Base-by-base conservation (phyloP, 495 filamentous ascomycete species). In the Penicillium riverlandense region DNA sequence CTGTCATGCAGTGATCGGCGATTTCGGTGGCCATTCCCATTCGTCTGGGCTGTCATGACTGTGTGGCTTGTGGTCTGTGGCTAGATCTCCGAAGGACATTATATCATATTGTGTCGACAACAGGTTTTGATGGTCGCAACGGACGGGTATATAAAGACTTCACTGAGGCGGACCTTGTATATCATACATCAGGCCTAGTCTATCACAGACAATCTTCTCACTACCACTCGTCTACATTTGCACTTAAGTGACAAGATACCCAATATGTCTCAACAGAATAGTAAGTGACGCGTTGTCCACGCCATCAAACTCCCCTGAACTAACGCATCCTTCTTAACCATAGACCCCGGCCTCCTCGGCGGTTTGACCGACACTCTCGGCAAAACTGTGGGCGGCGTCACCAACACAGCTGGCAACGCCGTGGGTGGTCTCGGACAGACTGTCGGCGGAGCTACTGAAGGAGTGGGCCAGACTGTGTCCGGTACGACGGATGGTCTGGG, bases 371-470 rank as follows among this genome's bases (percentile, higher is more conserved):
- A 69, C 42, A 65, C 63, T 31, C 22, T 65, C 30, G 65, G 63
- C 37, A 60, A 63, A 35, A 69, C 65, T 16, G 59, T 69, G 29
- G 54, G 54, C 44, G 62, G 64, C 46, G 49, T 64, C 27, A 64
- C 62, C 32, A 56, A 62, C 48, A 66, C 62, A 7, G 32, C 58
- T 8, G 66, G 66, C 49, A 40, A 37, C 22, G 45, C 57, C 6
- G 58, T 69, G 27, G 49, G 60, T 15, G 65, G 63, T 27, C 45
- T 67, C 8, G 63, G 63, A 15, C 61, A 55, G 34, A 69, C 64
- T 6, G 60, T 66, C 30, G 62, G 64, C 34, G 54, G 59, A 33
- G 57, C 40, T 29, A 61, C 62, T 29, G 45, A 57, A 8, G 63
- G 63, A 2, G 38, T 67, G 6, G 65, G 65, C 8, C 40, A 62